Evolutionary conservation across 2,329 filamentous ascomycete species (phyloP).

Genomic region (Alternaria burnsii): DNA sequence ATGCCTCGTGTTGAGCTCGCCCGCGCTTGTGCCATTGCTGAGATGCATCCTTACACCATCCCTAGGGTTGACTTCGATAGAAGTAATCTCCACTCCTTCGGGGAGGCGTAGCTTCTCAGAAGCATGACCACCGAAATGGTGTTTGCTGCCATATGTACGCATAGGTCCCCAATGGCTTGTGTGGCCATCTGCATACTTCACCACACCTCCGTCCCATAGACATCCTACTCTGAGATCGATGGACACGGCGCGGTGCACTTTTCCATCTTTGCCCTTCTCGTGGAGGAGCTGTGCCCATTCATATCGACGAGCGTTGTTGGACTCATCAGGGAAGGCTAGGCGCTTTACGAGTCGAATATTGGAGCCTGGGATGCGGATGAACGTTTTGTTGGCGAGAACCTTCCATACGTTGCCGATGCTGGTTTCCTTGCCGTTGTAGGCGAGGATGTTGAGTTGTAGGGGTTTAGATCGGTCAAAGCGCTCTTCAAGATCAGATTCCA

Average conservation of each 20-base stretch:
- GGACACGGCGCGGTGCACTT: slow-evolving; percentile 50
- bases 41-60: slow-evolving; percentile 44
- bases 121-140: slow-evolving; percentile 47
- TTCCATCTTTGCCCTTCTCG: slow-evolving; percentile 37
- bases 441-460: slow-evolving; percentile 47
- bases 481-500: slow-evolving; percentile 38
- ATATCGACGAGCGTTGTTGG: slow-evolving; percentile 17
- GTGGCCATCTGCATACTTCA: slow-evolving; percentile 58
- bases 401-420: slow-evolving; percentile 47
- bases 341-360: slow-evolving; percentile 52
- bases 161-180: slow-evolving; percentile 53
- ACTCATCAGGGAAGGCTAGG: slow-evolving; percentile 40
- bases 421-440: slow-evolving; percentile 54
- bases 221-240: slow-evolving; percentile 59
- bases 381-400: slow-evolving; percentile 37
- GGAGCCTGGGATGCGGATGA: slow-evolving; percentile 53
- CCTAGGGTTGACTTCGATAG: slow-evolving; percentile 40
- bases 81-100: slow-evolving; percentile 37
- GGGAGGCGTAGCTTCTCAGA: slow-evolving; percentile 41
- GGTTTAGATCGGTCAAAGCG: slow-evolving; percentile 42
- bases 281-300: slow-evolving; percentile 31
- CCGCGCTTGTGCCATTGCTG: slow-evolving; percentile 39
- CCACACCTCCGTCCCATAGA: slow-evolving; percentile 56
- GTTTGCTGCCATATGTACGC: slow-evolving; percentile 29
- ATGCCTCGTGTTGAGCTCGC: slow-evolving; percentile 37